Evolutionary conservation across 768 basidiomycete genomes (phyloP), one percentile per base, ranked within the genome.

Genomic region (Lactifluus pinguis): DNA sequence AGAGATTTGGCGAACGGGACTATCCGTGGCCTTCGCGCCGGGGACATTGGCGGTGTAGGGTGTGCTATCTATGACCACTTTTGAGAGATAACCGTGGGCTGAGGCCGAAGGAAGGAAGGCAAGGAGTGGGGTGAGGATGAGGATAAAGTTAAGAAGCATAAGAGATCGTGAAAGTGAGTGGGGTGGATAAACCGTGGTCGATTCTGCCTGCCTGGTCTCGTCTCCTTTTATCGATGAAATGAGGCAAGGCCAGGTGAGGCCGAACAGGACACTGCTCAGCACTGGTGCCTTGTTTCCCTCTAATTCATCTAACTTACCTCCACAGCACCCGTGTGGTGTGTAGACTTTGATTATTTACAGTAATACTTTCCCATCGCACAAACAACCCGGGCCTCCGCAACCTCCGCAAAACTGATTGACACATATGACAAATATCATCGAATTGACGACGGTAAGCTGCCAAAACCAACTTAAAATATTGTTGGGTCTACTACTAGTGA

Each of bases 1-100:
- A 57, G 71, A 66, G 41, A 81, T 74, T 59, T 74, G 75, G 42
- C 81, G 77, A 39, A 81, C 72, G 19, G 62, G 59, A 53, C 60
- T 63, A 38, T 57, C 55, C n/a, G 60, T 44, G 8, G 62, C 39
- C 3, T 57, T 5, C 13, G 54, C 60, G 14, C 45, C 39, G 57
- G 65, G 65, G 32, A 50, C 49, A 50, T 65, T 65, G 36, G 57
- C 65, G 5, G 13, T 25, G 57, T 66, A 65, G 39, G 44, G 41
- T 1, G 44, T 65, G 41, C 63, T 60, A 15, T 66, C 65, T 50
- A 66, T 66, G 1, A 36, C n/a, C 21, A 66, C 63, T 25, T 61
- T 47, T 21, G 17, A 29, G 45, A 66, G 15, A 39, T 21, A 59
- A 17, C 65, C 65, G 38, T 66, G 65, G 10, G 60, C 65, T 3